phyloP scores from a whole-genome alignment of 83 land plant species.

The Thuja plicata region DNA sequence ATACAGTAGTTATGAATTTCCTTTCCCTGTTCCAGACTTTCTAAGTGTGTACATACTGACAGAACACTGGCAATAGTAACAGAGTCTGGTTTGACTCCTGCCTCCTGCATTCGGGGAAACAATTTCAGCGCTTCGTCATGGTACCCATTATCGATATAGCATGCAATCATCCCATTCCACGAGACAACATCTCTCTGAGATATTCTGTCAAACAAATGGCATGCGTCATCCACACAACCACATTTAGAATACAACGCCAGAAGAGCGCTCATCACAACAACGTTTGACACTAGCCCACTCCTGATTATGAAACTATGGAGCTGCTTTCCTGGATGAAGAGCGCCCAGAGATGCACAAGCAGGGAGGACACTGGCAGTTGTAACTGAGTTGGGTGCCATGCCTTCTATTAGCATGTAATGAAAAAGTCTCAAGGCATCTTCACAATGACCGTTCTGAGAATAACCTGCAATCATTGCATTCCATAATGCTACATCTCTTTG shows the following conservation, averaged over 20 bases:
- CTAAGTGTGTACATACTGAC: slow-evolving; percentile 37
- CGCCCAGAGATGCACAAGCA: slow-evolving; percentile 39
- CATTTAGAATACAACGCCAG: slow-evolving; percentile 13
- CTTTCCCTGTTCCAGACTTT: slow-evolving; percentile 23
- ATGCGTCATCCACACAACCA: not conserved
- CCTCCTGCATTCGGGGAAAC: slow-evolving; percentile 32
- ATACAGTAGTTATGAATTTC: slow-evolving; percentile 24
- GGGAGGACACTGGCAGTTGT: slow-evolving; percentile 56
- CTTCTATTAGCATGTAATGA: slow-evolving; percentile 17
- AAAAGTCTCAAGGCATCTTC: slow-evolving; percentile 35
- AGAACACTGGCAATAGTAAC: slow-evolving; percentile 52
- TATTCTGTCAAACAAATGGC: slow-evolving; percentile 9
- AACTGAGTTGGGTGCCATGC: slow-evolving; percentile 31
- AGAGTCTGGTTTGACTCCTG: slow-evolving; percentile 16
- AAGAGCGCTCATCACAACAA: slow-evolving; percentile 29
- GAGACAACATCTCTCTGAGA: slow-evolving; percentile 32
- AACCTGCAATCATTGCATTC: slow-evolving; percentile 57
- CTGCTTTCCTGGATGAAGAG: slow-evolving; percentile 25
- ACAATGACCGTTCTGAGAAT: slow-evolving; percentile 28
- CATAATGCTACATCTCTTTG: slow-evolving; percentile 52
- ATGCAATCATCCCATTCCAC: slow-evolving; percentile 65
- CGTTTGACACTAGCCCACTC: slow-evolving; percentile 14
- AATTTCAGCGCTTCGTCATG: slow-evolving; percentile 32
- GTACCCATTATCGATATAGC: slow-evolving; percentile 38
- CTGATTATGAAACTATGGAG: slow-evolving; percentile 41